These are phyloP conservation scores for Diaporthe humulicola DNA, from an alignment of 2,329 filamentous ascomycete genomes.

Conservation along the genomic window DNA sequence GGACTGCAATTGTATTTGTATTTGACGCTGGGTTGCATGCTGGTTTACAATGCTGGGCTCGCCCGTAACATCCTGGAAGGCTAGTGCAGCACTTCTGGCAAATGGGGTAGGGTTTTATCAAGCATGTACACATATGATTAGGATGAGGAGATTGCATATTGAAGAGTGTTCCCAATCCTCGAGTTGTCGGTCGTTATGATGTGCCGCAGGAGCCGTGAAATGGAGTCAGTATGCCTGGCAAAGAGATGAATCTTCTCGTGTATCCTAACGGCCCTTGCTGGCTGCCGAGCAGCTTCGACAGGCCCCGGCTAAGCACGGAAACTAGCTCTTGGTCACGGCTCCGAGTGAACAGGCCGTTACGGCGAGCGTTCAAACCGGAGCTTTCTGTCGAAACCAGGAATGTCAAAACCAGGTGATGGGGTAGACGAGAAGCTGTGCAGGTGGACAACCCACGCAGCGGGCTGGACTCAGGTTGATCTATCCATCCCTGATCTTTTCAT, in stretches of 20 bases:
- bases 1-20: conserved; percentile 17
- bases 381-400: background rate
- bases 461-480: background rate
- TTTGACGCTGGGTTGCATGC: background rate
- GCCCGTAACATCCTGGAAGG: background rate
- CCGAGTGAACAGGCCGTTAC: background rate
- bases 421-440: background rate
- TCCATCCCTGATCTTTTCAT: background rate
- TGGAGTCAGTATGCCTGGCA: background rate
- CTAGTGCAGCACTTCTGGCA: background rate
- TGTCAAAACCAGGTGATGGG: background rate
- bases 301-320: background rate
- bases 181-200: background rate
- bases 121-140: conserved; percentile 32
- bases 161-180: conserved; percentile 6
- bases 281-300: background rate
- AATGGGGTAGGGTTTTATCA: background rate
- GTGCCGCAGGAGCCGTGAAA: background rate
- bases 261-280: background rate
- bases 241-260: background rate
- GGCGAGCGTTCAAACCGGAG: background rate
- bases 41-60: background rate
- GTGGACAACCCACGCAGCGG: background rate
- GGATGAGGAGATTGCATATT: conserved; percentile 32
- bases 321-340: background rate